Conservation (phyloP, 208 protist genomes). For the Crithidia expoeki region DNA sequence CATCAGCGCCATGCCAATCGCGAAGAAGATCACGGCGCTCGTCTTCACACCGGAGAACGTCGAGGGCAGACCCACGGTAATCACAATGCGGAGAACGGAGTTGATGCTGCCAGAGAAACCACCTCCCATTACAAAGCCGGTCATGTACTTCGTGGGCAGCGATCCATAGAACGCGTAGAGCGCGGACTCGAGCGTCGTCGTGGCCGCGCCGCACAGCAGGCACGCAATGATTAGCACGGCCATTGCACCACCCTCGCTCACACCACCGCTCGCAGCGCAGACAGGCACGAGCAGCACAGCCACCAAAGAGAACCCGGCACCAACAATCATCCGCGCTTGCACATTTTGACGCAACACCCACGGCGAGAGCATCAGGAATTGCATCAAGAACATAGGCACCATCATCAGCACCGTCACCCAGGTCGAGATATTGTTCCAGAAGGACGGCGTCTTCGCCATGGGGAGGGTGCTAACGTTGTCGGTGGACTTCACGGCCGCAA, state of each 20-base stretch:
- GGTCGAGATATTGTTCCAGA: slow-evolving; percentile 43
- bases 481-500: slow-evolving; percentile 44
- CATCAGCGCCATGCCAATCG: slow-evolving; percentile 48
- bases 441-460: slow-evolving; percentile 18
- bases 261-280: slow-evolving; percentile 33
- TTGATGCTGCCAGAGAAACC: slow-evolving; percentile 49
- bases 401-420: slow-evolving; percentile 50
- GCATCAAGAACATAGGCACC: slow-evolving; percentile 45
- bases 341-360: slow-evolving; percentile 43
- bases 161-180: slow-evolving; percentile 42
- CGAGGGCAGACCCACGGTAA: slow-evolving; percentile 32
- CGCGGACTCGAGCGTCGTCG: slow-evolving; percentile 37
- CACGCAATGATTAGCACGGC: slow-evolving; percentile 40
- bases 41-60: slow-evolving; percentile 52
- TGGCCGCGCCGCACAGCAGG: slow-evolving; percentile 32
- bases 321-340: slow-evolving; percentile 39
- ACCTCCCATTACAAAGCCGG: slow-evolving; percentile 43
- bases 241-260: slow-evolving; percentile 35
- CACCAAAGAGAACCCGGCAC: slow-evolving; percentile 29
- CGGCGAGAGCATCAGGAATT: too few relatives aligned
- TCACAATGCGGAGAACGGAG: slow-evolving; percentile 53
- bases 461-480: slow-evolving; percentile 41
- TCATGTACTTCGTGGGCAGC: slow-evolving; percentile 43
- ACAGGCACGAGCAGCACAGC: slow-evolving; percentile 44
- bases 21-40: slow-evolving; percentile 50